Evolutionary conservation across 2,329 filamentous ascomycete genomes (phyloP).

Genomic region (Rutstroemia sp.): DNA sequence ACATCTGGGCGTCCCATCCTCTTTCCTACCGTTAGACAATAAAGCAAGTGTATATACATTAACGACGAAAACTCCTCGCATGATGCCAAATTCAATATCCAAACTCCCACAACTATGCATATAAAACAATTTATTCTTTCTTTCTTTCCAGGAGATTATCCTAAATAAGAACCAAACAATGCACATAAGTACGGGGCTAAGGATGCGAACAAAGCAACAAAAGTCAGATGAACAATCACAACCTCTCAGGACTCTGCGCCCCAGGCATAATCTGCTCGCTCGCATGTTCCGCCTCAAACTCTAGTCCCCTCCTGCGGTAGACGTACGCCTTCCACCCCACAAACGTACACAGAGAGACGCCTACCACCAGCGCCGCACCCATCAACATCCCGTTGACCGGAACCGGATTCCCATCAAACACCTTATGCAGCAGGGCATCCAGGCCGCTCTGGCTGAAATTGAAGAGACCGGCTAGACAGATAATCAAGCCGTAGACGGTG

Average conservation of each 20-base stretch:
- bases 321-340: conserved; percentile 39
- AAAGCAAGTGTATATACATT: no score
- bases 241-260: conserved; percentile 18
- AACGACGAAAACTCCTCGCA: no score
- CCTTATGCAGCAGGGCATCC: conserved; percentile 68
- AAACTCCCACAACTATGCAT: no score
- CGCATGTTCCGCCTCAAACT: conserved; percentile 38
- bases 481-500: conserved; percentile 88
- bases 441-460: conserved; percentile 79
- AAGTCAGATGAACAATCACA: conserved; percentile 8
- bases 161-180: no score
- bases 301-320: conserved; percentile 34
- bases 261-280: conserved; percentile 29
- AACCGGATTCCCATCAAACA: conserved; percentile 64
- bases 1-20: no score
- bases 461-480: conserved; percentile 74
- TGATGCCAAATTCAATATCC: no score
- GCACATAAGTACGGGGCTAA: no score
- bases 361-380: conserved; percentile 53
- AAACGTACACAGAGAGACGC: conserved; percentile 57
- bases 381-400: conserved; percentile 70
- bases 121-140: no score
- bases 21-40: no score
- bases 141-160: no score
- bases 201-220: neutral